Evolutionary conservation across 371 early-diverging fungal genomes (phyloP).

Genomic region (Entomophthora muscae): DNA sequence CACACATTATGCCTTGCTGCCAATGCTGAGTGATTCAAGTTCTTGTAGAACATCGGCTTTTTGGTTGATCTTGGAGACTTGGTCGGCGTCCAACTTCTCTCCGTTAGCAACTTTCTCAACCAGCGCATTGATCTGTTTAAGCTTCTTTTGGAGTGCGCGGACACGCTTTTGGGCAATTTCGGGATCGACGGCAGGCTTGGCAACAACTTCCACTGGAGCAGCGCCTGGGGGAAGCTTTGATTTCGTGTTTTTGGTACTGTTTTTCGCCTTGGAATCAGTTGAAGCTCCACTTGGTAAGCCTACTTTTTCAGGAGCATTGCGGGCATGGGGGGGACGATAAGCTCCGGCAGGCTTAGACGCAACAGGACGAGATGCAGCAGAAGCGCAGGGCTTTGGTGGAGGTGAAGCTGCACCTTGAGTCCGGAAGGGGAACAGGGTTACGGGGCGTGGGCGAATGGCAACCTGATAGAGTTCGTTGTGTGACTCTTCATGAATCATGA

Average conservation of each 20-base stretch:
- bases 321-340: slow-evolving; percentile 1
- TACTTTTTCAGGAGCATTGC: background rate
- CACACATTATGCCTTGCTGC: background rate
- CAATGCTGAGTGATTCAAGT: background rate
- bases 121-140: slow-evolving; percentile 72
- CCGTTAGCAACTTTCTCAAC: slow-evolving; percentile 58
- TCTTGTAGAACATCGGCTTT: background rate
- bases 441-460: background rate
- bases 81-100: slow-evolving; percentile 65
- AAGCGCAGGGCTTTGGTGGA: background rate
- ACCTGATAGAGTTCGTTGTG: slow-evolving; percentile 81
- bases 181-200: background rate
- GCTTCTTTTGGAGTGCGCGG: slow-evolving; percentile 70
- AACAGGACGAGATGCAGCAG: background rate
- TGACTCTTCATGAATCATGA: slow-evolving; percentile 48
- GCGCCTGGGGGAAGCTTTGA: background rate
- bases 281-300: background rate
- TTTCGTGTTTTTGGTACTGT: background rate
- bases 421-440: background rate
- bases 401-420: background rate
- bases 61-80: slow-evolving; percentile 22
- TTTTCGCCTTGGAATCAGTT: background rate
- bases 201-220: background rate
- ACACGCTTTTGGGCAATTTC: slow-evolving; percentile 43
- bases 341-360: background rate